Percentiles rank a stretch among this genome's conserved stretches.
Conservation (phyloP, 768 basidiomycete species). For the Holtermanniella nyarrowii region DNA sequence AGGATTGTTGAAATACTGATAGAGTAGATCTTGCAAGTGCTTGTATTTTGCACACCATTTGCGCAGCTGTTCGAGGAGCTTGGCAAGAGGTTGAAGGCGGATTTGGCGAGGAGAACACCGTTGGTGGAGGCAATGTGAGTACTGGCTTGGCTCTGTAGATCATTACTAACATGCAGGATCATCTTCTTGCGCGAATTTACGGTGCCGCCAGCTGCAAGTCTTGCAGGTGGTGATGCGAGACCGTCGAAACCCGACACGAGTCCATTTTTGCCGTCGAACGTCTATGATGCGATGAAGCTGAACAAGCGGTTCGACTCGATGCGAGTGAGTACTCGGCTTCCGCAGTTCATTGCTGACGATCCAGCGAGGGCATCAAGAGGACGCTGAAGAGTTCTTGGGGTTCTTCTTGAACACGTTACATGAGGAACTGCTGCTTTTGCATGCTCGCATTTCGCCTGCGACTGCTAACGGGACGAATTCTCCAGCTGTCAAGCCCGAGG, state of each 20-base stretch:
- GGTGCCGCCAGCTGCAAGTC: slow-evolving; percentile 9
- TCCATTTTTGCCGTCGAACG: slow-evolving; percentile 70
- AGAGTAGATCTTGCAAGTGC: slow-evolving; percentile 60
- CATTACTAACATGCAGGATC: slow-evolving; percentile 43
- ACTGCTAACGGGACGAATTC: slow-evolving; percentile 45
- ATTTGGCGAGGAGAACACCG: slow-evolving; percentile 40
- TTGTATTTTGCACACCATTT: slow-evolving; percentile 84
- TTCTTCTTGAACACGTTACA: slow-evolving; percentile 91
- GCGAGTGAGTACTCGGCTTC: slow-evolving; percentile 54
- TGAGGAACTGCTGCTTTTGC: slow-evolving; percentile 72
- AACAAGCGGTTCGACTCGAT: slow-evolving; percentile 89
- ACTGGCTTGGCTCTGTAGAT: slow-evolving; percentile 32
- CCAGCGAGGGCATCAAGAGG: slow-evolving; percentile 87
- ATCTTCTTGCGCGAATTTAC: slow-evolving; percentile 67
- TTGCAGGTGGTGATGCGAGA: slow-evolving; percentile 7
- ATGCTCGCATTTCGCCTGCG: slow-evolving; percentile 43
- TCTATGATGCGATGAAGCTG: slow-evolving; percentile 87
- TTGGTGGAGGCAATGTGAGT: slow-evolving; percentile 46
- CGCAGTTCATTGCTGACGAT: not conserved
- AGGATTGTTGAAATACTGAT: not conserved
- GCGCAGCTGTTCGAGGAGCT: slow-evolving; percentile 65
- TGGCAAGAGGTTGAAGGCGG: slow-evolving; percentile 48
- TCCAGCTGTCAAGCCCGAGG: slow-evolving; percentile 44
- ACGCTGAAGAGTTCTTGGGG: slow-evolving; percentile 97
- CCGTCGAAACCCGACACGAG: slow-evolving; percentile 11